phyloP scores from a whole-genome alignment of 768 basidiomycete genomes.

The Naganishia vishniacii region DNA sequence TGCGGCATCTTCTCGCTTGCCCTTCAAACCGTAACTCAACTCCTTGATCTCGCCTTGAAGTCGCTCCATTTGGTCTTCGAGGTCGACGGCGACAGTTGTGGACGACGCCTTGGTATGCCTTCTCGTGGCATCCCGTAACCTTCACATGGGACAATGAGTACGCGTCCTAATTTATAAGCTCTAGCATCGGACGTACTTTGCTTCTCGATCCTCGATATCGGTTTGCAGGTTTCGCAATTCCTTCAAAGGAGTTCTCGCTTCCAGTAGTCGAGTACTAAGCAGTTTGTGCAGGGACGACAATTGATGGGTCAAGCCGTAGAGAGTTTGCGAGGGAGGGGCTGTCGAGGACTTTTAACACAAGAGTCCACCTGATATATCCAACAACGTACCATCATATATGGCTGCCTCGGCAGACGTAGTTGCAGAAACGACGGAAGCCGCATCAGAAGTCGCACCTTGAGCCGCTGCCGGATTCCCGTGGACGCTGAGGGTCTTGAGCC shows the following conservation, averaged over 20 bases:
- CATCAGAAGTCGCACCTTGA: neutral
- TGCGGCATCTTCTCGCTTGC: slow-evolving; percentile 26
- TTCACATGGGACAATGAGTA: neutral
- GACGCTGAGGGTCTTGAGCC: slow-evolving; percentile 20
- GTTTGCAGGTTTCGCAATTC: slow-evolving; percentile 24
- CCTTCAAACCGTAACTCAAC: slow-evolving; percentile 12
- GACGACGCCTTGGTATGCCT: slow-evolving; percentile 13
- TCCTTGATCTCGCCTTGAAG: slow-evolving; percentile 24
- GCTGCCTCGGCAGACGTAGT: slow-evolving; percentile 6
- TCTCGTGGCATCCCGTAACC: slow-evolving; percentile 6
- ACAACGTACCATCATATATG: neutral
- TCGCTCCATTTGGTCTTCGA: slow-evolving; percentile 17
- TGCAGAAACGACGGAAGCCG: slow-evolving; percentile 1
- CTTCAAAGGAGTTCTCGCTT: slow-evolving; percentile 25
- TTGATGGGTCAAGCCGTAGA: slow-evolving; percentile 25
- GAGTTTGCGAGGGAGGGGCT: slow-evolving; percentile 25
- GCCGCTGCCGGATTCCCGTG: neutral
- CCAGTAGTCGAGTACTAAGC: slow-evolving; percentile 22
- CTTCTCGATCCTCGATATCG: slow-evolving; percentile 19
- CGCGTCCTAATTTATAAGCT: neutral
- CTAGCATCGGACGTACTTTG: neutral
- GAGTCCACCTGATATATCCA: neutral
- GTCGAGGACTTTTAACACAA: neutral
- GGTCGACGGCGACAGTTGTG: slow-evolving; percentile 4
- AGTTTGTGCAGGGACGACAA: slow-evolving; percentile 26